Percentiles rank a stretch among this genome's conserved stretches.
Evolutionary conservation across 2,329 filamentous ascomycete species (phyloP).

Genomic region (Aureobasidium sp.): DNA sequence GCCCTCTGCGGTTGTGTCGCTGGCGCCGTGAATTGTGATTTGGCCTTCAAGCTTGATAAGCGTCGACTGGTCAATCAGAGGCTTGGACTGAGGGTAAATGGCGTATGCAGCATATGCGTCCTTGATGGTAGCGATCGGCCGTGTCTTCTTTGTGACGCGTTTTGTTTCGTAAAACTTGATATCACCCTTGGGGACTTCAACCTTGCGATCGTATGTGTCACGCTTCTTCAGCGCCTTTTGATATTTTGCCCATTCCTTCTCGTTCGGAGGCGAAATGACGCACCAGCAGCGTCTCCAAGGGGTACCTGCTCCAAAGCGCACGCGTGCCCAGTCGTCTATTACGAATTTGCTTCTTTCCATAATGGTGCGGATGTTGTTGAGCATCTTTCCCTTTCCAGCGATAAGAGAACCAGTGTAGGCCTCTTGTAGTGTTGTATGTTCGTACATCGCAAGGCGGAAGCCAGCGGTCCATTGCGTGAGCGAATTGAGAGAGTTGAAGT

Average conservation of each 20-base stretch:
- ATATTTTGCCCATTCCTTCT: conserved; percentile 80
- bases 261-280: conserved; percentile 83
- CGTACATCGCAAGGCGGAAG: conserved; percentile 88
- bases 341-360: conserved; percentile 73
- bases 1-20: conserved; percentile 73
- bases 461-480: conserved; percentile 93
- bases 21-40: conserved; percentile 77
- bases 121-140: conserved; percentile 83
- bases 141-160: conserved; percentile 86
- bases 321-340: conserved; percentile 88
- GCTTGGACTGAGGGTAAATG: conserved; percentile 91
- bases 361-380: conserved; percentile 87
- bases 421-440: conserved; percentile 87
- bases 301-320: conserved; percentile 90
- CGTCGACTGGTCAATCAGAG: conserved; percentile 88
- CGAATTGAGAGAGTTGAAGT: conserved; percentile 92
- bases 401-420: conserved; percentile 94
- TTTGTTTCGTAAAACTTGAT: conserved; percentile 91
- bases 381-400: conserved; percentile 79
- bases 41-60: conserved; percentile 88
- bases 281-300: conserved; percentile 97
- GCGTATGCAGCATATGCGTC: conserved; percentile 90
- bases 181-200: conserved; percentile 68
- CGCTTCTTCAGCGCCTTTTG: conserved; percentile 79
- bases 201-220: conserved; percentile 71